phyloP scores from a whole-genome alignment of 164 flowering plant species.

The Aristolochia fimbriata region DNA sequence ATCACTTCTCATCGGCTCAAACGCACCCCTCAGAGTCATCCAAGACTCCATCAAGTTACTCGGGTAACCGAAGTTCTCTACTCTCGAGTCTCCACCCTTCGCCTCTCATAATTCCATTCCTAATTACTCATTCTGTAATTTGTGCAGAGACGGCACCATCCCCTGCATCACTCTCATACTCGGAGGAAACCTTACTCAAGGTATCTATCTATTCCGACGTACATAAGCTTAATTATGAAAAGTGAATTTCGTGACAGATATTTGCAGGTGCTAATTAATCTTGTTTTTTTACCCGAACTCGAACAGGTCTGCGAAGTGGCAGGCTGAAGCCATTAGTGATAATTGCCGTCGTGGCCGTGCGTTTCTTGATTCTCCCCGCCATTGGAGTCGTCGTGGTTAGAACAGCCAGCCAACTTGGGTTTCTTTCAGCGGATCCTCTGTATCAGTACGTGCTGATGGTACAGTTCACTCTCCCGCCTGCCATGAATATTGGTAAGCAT shows the following conservation, averaged over 20 bases:
- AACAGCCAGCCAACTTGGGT: slow-evolving; percentile 42
- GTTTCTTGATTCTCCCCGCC: slow-evolving; percentile 47
- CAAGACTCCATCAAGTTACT: slow-evolving; percentile 64
- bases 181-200: slow-evolving; percentile 88
- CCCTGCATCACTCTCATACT: slow-evolving; percentile 88
- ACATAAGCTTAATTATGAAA: not conserved
- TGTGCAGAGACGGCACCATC: slow-evolving; percentile 70
- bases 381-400: slow-evolving; percentile 56
- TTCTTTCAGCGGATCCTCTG: slow-evolving; percentile 59
- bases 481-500: slow-evolving; percentile 69
- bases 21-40: slow-evolving; percentile 73
- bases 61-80: slow-evolving; percentile 43
- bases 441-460: slow-evolving; percentile 65
- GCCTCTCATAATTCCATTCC: not conserved
- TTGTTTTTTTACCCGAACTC: not conserved
- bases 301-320: slow-evolving; percentile 41
- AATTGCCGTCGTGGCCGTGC: slow-evolving; percentile 41
- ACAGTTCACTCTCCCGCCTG: slow-evolving; percentile 81
- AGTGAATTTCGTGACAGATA: not conserved
- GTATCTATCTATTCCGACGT: slow-evolving; percentile 18
- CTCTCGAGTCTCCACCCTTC: too few relatives aligned
- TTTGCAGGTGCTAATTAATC: not conserved
- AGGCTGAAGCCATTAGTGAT: slow-evolving; percentile 26
- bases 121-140: not conserved
- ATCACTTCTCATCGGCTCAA: slow-evolving; percentile 56